Evolutionary conservation across 2,329 filamentous ascomycete species (phyloP).

Genomic region (Didymella glomerata): DNA sequence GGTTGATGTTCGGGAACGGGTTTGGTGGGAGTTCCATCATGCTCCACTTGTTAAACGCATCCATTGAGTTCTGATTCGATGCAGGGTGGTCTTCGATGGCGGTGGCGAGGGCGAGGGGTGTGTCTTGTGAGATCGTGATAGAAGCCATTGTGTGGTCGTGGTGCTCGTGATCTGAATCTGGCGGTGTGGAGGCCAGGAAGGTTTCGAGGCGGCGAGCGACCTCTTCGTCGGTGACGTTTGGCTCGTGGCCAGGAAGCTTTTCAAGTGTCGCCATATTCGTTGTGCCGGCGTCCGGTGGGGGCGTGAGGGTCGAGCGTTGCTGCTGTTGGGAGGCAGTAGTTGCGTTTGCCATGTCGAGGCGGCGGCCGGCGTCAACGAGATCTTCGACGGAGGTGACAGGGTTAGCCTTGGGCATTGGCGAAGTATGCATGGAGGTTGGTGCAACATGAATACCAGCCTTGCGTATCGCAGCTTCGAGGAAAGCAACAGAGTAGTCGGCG

Average conservation of each 20-base stretch:
- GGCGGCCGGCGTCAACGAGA: constrained; percentile 56
- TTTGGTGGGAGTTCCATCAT: constrained; percentile 29
- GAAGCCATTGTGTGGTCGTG: constrained; percentile 39
- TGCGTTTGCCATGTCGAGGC: constrained; percentile 46
- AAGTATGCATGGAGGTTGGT: constrained; percentile 43
- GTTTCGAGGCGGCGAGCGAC: constrained; percentile 58
- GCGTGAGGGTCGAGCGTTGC: constrained; percentile 49
- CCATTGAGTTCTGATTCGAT: constrained; percentile 1
- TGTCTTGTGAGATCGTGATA: constrained; percentile 42
- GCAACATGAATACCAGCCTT: constrained; percentile 82
- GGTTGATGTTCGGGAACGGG: constrained; percentile 39
- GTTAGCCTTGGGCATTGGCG: constrained; percentile 35
- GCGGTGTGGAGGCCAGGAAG: constrained; percentile 61
- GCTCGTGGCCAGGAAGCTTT: constrained; percentile 35
- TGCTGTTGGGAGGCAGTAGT: constrained; percentile 17
- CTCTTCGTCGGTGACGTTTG: constrained; percentile 55
- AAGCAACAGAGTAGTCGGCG: constrained; percentile 94
- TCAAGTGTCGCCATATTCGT: constrained; percentile 47
- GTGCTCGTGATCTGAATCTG: constrained; percentile 53
- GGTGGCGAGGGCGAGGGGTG: constrained; percentile 22
- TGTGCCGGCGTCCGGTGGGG: constrained; percentile 51
- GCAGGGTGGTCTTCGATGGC: constrained; percentile 12
- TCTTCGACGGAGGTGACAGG: constrained; percentile 56
- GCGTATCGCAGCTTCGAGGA: constrained; percentile 88
- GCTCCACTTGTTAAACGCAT: constrained; percentile 34